Evolutionary conservation across 495 filamentous ascomycete genomes (phyloP), one percentile per base, ranked within the genome.

Genomic region (Hyaloscypha finlandica): DNA sequence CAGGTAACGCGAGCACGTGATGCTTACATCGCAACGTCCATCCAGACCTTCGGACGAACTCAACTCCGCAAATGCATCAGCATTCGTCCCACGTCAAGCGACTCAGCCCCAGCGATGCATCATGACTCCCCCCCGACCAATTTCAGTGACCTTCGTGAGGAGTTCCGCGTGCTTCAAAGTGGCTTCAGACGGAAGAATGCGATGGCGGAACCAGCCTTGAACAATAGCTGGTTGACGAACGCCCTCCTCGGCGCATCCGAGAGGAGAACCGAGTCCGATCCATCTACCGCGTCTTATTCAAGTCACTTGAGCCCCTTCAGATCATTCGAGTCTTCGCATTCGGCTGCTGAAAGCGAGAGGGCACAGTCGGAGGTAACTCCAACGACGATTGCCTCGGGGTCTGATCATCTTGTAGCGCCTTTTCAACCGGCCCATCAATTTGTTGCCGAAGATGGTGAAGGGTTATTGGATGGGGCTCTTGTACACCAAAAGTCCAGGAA

Each of bases 401-500:
- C 42, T 48, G 42, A 48, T 48, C 2, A 19, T 19, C 16, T 48
- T 4, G 42, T 1, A 48, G 16, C 42, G 8, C 42, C 42, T 48
- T 6, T 48, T 48, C 42, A 4, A 19, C 42, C 4, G 42, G 4
- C 9, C 42, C 16, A 48, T 48, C 42, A 19, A 48, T 4, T 4
- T 19, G 16, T 48, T 14, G 16, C 42, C 42, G 42, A 19, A 12
- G 14, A 14, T 19, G 42, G 9, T 4, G 42, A 39, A 4, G 4
- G 16, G 3, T 4, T 6, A 48, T 19, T 48, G 16, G 11, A 14
- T 48, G 42, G 42, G 16, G 8, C 2, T 48, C 8, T 4, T 48
- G 6, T 14, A 14, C 9, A 16, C 1, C 42, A 14, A 48, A 65
- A 39, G 30, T 61, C 69, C 4, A 64, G 70, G 25, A 71, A 63